Evolutionary conservation across 805 yeast genomes (phyloP).

Genomic region (Saccharomycopsis sp.): DNA sequence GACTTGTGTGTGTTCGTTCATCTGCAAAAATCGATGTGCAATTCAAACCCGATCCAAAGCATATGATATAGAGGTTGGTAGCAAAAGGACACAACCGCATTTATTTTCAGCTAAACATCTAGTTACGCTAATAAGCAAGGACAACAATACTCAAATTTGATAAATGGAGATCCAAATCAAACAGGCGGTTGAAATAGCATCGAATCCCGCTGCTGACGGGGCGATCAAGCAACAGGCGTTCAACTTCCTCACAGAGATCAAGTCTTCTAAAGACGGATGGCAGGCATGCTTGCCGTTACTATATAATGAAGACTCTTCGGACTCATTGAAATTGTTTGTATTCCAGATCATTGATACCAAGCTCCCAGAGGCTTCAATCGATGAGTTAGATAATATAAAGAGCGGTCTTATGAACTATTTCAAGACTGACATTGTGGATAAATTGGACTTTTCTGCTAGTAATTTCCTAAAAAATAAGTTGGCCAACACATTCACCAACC

Average conservation of each 20-base stretch:
- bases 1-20: background rate
- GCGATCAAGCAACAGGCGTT: conserved; percentile 54
- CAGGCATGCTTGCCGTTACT: conserved; percentile 46
- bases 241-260: conserved; percentile 46
- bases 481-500: conserved; percentile 46
- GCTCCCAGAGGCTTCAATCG: conserved; percentile 34
- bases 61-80: background rate
- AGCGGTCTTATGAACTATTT: conserved; percentile 23
- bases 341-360: conserved; percentile 63
- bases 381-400: conserved; percentile 18
- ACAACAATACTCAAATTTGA: no score
- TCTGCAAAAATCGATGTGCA: background rate
- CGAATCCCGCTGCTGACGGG: conserved; percentile 59
- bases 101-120: no score
- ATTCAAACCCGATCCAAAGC: background rate
- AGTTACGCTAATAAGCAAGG: no score
- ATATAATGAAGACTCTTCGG: conserved; percentile 34
- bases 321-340: conserved; percentile 57
- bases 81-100: background rate
- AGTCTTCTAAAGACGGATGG: conserved; percentile 50
- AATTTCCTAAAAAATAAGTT: conserved; percentile 47
- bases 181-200: conserved; percentile 83
- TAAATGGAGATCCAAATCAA: conserved; percentile 49
- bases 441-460: background rate
- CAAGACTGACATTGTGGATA: conserved; percentile 14